phyloP scores from a whole-genome alignment of 305 asterid genomes.

The Fraxinus greggii region DNA sequence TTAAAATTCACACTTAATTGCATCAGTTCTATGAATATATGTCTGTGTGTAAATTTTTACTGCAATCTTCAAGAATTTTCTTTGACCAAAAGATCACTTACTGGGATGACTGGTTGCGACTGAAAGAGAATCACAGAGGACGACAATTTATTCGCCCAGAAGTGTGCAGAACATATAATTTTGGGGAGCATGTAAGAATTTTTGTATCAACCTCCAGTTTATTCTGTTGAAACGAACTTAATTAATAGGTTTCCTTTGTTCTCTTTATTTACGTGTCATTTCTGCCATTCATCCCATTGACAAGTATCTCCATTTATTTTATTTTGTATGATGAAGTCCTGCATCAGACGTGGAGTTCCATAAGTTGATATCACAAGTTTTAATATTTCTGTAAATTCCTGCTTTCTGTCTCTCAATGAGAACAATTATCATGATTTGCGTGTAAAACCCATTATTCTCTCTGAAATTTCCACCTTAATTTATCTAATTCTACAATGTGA shows the following conservation, averaged over 20 bases:
- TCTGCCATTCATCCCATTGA: conserved; percentile 1
- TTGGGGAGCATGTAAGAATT: conserved; percentile 91
- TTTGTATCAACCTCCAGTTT: conserved; percentile 17
- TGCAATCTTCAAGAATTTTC: conserved; percentile 43
- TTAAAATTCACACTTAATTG: conserved; percentile 8
- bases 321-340: background rate
- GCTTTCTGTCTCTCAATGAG: background rate
- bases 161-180: conserved; percentile 96
- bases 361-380: background rate
- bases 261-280: background rate
- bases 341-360: background rate
- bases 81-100: conserved; percentile 77
- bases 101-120: conserved; percentile 99
- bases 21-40: background rate
- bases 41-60: conserved; percentile 11
- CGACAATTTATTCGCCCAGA: conserved; percentile 94
- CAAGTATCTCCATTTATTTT: background rate
- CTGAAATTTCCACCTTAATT: background rate
- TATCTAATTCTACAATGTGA: background rate
- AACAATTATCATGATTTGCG: background rate
- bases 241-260: conserved; percentile 12
- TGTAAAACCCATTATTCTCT: background rate
- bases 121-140: conserved; percentile 82
- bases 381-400: background rate
- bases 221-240: conserved; percentile 7